Conservation (phyloP, 2,329 filamentous ascomycete genomes). For the Cucurbitaria berberidis region DNA sequence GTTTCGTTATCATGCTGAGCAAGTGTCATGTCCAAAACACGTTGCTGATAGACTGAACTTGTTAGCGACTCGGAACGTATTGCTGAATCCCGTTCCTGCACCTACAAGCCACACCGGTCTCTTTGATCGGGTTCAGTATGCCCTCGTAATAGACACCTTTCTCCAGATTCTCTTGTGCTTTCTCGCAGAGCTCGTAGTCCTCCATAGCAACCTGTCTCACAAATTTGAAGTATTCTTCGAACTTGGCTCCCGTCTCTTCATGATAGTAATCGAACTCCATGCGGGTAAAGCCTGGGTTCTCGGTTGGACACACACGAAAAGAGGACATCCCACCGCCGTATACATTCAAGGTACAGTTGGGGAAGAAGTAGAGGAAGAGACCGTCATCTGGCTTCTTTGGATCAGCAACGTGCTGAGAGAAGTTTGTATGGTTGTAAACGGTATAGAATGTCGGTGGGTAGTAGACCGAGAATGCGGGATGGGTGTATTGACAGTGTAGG, state of each 20-base stretch:
- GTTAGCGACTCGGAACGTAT: slow-evolving; percentile 1
- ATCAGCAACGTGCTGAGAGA: slow-evolving; percentile 63
- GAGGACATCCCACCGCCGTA: slow-evolving; percentile 65
- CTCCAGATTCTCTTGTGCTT: slow-evolving; percentile 61
- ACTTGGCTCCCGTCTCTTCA: slow-evolving; percentile 57
- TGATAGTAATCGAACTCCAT: slow-evolving; percentile 69
- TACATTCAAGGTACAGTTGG: slow-evolving; percentile 62
- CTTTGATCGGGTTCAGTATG: slow-evolving; percentile 62
- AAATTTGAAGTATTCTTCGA: slow-evolving; percentile 63
- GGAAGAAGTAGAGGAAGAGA: slow-evolving; percentile 65
- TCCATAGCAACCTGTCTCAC: slow-evolving; percentile 63
- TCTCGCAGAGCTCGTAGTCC: slow-evolving; percentile 64
- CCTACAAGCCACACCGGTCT: slow-evolving; percentile 61
- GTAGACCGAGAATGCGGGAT: slow-evolving; percentile 61
- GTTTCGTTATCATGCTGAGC: slow-evolving; percentile 52
- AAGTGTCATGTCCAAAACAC: slow-evolving; percentile 55
- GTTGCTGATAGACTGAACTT: slow-evolving; percentile 48
- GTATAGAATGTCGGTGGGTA: slow-evolving; percentile 64
- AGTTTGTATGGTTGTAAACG: slow-evolving; percentile 62
- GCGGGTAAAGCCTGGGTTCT: slow-evolving; percentile 56
- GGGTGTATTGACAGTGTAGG: slow-evolving; percentile 64
- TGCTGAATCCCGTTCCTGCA: slow-evolving; percentile 4
- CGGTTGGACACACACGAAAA: slow-evolving; percentile 61
- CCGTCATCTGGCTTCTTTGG: slow-evolving; percentile 61
- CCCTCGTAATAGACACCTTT: slow-evolving; percentile 62